These are phyloP conservation scores for Coemansia sp. DNA, from an alignment of 192 early-diverging fungal species.

Conservation along the genomic window DNA sequence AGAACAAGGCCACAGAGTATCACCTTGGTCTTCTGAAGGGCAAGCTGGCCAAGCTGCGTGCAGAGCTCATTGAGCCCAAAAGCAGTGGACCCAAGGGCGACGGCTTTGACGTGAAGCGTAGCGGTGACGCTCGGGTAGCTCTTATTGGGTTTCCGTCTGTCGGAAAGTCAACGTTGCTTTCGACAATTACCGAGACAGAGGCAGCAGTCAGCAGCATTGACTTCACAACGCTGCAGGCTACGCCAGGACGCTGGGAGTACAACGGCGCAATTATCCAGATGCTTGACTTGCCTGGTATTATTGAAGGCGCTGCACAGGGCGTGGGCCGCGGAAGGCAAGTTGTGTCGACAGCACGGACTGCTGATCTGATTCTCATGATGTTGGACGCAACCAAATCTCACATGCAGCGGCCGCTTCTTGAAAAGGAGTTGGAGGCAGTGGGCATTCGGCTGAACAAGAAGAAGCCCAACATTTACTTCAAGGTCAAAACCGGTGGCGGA, in stretches of 20 bases:
- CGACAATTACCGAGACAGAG: conserved; percentile 87
- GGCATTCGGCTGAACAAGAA: conserved; percentile 89
- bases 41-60: conserved; percentile 82
- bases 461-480: conserved; percentile 94
- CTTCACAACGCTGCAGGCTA: conserved; percentile 96
- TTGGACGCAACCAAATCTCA: conserved; percentile 91
- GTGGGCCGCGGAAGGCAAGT: conserved; percentile 97
- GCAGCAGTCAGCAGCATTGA: conserved; percentile 87
- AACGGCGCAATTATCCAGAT: conserved; percentile 96
- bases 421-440: conserved; percentile 91
- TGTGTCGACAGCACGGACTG: conserved; percentile 94
- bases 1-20: conserved; percentile 99
- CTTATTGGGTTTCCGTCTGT: conserved; percentile 98
- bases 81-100: conserved; percentile 67
- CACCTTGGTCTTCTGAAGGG: conserved; percentile 98
- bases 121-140: conserved; percentile 92
- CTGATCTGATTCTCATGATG: conserved; percentile 97
- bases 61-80: conserved; percentile 72
- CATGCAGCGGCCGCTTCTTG: conserved; percentile 79
- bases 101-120: conserved; percentile 98
- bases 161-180: conserved; percentile 95
- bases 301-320: conserved; percentile 96
- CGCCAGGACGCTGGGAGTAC: conserved; percentile 93
- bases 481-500: conserved; percentile 95
- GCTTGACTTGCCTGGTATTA: conserved; percentile 98